Conservation (phyloP, 1,139 yeast genomes). For the Eremothecium cymbalariae region DNA sequence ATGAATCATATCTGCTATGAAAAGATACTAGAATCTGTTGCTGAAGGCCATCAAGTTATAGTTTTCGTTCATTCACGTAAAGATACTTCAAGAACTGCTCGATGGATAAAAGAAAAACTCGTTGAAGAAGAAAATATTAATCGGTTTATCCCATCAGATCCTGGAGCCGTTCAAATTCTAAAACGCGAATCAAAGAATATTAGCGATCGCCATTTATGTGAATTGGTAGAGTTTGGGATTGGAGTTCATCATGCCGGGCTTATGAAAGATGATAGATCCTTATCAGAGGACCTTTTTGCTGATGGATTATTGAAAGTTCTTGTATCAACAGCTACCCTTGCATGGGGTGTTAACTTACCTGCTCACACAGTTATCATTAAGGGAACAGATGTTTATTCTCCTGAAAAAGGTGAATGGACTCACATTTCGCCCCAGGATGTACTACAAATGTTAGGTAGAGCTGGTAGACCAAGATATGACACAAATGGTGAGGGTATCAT, state of each 20-base stretch:
- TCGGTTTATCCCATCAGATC: slow-evolving; percentile 42
- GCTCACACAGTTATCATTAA: slow-evolving; percentile 94
- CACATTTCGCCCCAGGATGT: slow-evolving; percentile 91
- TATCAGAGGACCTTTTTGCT: slow-evolving; percentile 80
- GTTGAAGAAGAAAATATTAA: slow-evolving; percentile 46
- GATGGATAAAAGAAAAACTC: slow-evolving; percentile 57
- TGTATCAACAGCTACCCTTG: slow-evolving; percentile 91
- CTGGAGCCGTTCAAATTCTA: slow-evolving; percentile 56
- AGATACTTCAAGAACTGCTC: slow-evolving; percentile 81
- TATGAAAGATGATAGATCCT: slow-evolving; percentile 59
- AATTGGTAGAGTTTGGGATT: slow-evolving; percentile 61
- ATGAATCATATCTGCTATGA: slow-evolving; percentile 91
- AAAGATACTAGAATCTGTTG: slow-evolving; percentile 60
- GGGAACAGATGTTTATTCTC: slow-evolving; percentile 91
- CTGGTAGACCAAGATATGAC: slow-evolving; percentile 95
- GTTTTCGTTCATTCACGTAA: slow-evolving; percentile 92
- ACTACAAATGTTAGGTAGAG: slow-evolving; percentile 92
- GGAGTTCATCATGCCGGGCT: slow-evolving; percentile 97
- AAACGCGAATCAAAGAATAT: slow-evolving; percentile 53
- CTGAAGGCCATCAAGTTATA: slow-evolving; percentile 60
- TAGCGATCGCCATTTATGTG: slow-evolving; percentile 48
- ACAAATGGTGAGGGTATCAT: slow-evolving; percentile 90
- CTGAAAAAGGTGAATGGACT: slow-evolving; percentile 82
- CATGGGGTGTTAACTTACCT: slow-evolving; percentile 98
- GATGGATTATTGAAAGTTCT: slow-evolving; percentile 76